These are phyloP conservation scores for Daldinia sp. DNA, from an alignment of 2,329 filamentous ascomycete genomes.

Conservation along the genomic window DNA sequence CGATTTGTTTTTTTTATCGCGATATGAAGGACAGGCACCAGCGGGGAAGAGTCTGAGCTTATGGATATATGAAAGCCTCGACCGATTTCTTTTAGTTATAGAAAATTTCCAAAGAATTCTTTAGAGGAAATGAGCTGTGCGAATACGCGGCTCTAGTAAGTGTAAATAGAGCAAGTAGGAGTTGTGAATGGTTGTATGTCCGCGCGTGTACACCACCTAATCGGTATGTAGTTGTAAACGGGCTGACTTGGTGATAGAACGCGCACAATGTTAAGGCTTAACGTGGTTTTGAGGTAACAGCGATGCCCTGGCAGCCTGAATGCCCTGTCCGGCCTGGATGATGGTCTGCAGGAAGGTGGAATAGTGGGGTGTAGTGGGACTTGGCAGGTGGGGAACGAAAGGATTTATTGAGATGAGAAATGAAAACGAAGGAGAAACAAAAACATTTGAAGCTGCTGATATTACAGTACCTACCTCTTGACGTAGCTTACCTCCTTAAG, in stretches of 20 bases:
- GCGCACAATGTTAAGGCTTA: conserved; percentile 28
- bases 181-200: neutral
- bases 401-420: neutral
- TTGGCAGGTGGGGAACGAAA: conserved; percentile 8
- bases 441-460: neutral
- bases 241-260: conserved; percentile 26
- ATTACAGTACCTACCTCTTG: neutral
- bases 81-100: neutral
- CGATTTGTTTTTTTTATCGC: conserved; percentile 11
- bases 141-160: conserved; percentile 6
- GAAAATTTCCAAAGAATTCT: conserved; percentile 1
- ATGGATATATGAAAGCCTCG: neutral
- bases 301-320: neutral
- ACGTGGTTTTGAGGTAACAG: conserved; percentile 6
- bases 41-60: conserved; percentile 6
- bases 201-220: conserved; percentile 17
- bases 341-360: conserved; percentile 22
- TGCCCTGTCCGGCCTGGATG: neutral
- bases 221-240: conserved; percentile 20
- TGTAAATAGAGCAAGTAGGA: conserved; percentile 1
- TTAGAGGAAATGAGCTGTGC: neutral
- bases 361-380: conserved; percentile 20
- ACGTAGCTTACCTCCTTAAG: neutral
- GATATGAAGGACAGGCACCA: conserved; percentile 8
- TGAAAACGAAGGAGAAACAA: neutral